Conservation (phyloP, 2,329 filamentous ascomycete species). For the Nothophoma quercina region DNA sequence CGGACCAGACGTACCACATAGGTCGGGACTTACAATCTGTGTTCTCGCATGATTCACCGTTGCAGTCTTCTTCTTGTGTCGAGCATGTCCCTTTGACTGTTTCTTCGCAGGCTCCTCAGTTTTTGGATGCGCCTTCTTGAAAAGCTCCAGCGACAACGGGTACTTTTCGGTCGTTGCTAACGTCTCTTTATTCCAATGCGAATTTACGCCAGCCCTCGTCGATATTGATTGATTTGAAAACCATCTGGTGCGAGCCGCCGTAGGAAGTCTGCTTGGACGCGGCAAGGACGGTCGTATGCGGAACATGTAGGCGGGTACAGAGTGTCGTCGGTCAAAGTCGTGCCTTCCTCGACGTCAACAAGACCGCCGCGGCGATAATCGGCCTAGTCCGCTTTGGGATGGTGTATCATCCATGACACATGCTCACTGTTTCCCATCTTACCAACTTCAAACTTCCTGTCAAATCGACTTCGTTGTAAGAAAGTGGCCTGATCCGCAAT, state of each 20-base stretch:
- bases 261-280: constrained; percentile 1
- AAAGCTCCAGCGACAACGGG: constrained; percentile 22
- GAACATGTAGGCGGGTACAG: constrained; percentile 25
- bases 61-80: neutral
- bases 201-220: neutral
- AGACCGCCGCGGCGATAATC: constrained; percentile 9
- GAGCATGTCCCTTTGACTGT: neutral
- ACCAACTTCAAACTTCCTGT: too few species aligned
- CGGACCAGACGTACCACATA: constrained; percentile 53
- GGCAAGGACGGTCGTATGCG: constrained; percentile 23
- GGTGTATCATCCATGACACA: neutral
- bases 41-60: constrained; percentile 19
- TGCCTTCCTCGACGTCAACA: neutral
- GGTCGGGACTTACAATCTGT: constrained; percentile 53
- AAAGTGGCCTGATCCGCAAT: neutral
- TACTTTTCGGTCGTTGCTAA: constrained; percentile 24
- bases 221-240: neutral
- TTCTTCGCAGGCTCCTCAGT: neutral
- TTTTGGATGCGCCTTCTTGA: constrained; percentile 18
- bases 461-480: too few species aligned
- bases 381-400: constrained; percentile 2
- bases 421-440: neutral
- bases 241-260: neutral
- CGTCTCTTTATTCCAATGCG: constrained; percentile 24
- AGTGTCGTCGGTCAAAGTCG: neutral